Conservation (phyloP, 2,329 filamentous ascomycete genomes). For the Pestalotiopsis fici region DNA sequence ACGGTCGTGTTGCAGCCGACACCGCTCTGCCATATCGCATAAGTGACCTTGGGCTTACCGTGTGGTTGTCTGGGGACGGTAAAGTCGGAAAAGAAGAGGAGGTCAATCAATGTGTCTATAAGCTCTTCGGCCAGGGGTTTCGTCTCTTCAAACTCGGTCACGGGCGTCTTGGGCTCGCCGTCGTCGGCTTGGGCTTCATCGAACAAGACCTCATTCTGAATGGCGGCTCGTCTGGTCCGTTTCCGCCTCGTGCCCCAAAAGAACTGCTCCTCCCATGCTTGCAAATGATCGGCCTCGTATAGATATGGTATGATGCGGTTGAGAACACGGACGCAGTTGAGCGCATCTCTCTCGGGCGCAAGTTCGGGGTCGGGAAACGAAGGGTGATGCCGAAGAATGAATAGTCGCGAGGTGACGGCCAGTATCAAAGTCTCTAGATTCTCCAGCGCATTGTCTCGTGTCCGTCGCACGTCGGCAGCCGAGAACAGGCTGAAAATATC, state of each 20-base stretch:
- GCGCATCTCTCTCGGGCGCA: conserved; percentile 78
- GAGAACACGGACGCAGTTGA: conserved; percentile 92
- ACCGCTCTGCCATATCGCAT: conserved; percentile 97
- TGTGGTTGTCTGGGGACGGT: conserved; percentile 75
- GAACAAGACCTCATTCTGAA: conserved; percentile 78
- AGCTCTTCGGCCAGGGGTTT: conserved; percentile 92
- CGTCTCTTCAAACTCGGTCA: conserved; percentile 74
- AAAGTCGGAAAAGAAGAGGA: conserved; percentile 90
- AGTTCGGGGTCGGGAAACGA: conserved; percentile 87
- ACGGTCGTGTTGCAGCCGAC: conserved; percentile 92
- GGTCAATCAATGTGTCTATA: conserved; percentile 83
- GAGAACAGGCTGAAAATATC: conserved; percentile 97
- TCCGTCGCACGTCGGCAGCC: conserved; percentile 82
- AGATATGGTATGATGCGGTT: conserved; percentile 88
- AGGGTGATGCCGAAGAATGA: conserved; percentile 81
- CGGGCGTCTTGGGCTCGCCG: conserved; percentile 42
- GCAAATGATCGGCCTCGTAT: conserved; percentile 84
- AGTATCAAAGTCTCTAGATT: conserved; percentile 90
- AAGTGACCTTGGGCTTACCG: conserved; percentile 79
- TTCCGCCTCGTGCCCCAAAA: conserved; percentile 83
- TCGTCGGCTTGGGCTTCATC: conserved; percentile 69
- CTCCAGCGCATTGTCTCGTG: conserved; percentile 79
- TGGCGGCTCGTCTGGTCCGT: conserved; percentile 64
- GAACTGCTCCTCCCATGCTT: conserved; percentile 87
- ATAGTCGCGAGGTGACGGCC: conserved; percentile 80